These are phyloP conservation scores for Apiotrichum veenhuisii DNA, from an alignment of 1,284 basidiomycete species.

Conservation along the genomic window DNA sequence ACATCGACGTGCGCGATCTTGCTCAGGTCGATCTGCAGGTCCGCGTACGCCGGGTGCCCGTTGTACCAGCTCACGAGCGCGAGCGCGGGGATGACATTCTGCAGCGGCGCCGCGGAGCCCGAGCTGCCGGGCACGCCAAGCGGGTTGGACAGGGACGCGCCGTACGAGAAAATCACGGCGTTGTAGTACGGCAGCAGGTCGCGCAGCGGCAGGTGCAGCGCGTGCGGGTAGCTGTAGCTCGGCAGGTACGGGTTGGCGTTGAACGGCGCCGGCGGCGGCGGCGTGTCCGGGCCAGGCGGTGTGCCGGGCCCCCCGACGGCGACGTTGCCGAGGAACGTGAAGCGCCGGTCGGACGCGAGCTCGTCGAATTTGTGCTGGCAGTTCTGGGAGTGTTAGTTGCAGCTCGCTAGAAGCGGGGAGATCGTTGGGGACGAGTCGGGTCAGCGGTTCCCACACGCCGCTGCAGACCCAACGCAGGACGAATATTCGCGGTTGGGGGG, in stretches of 20 bases:
- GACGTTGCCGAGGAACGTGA: constrained; percentile 90
- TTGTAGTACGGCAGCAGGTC: constrained; percentile 51
- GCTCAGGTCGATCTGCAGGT: constrained; percentile 55
- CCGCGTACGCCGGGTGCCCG: constrained; percentile 66
- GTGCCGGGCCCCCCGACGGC: constrained; percentile 53
- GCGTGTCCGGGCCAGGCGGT: neutral
- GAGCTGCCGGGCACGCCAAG: constrained; percentile 53
- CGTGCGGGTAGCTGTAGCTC: constrained; percentile 49
- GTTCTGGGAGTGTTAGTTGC: constrained; percentile 63
- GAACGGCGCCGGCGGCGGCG: constrained; percentile 24
- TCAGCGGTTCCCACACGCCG: too few species aligned
- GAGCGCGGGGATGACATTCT: constrained; percentile 69
- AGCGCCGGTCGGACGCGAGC: constrained; percentile 64
- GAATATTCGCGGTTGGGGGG: too few species aligned
- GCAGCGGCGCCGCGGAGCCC: constrained; percentile 54
- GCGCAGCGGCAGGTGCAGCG: constrained; percentile 48
- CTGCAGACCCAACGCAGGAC: too few species aligned
- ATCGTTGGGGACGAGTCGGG: too few species aligned
- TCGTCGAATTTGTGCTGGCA: constrained; percentile 93
- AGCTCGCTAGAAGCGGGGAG: too few species aligned
- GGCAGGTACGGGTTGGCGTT: constrained; percentile 25
- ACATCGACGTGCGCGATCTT: constrained; percentile 68
- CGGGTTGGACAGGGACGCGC: constrained; percentile 48
- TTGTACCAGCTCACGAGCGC: constrained; percentile 98
- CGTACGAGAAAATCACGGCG: constrained; percentile 53